A percentile compares a stretch with the other conserved stretches of the same genome.
phyloP scores from a whole-genome alignment of 495 filamentous ascomycete genomes.

The Xylaria acuta region DNA sequence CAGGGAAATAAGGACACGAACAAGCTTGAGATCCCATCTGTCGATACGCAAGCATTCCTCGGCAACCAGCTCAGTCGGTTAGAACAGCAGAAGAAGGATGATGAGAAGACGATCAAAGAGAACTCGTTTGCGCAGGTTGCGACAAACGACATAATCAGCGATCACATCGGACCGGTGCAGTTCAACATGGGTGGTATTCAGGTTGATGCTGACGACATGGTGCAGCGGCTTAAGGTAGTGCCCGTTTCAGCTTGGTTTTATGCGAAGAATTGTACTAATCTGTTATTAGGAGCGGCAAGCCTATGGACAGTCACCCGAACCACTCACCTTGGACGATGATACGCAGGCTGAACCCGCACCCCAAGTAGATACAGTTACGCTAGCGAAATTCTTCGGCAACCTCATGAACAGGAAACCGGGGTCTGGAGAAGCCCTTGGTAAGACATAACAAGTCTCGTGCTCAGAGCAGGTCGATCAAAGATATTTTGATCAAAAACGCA shows the following conservation, averaged over 20 bases:
- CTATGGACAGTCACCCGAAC: slow-evolving; percentile 48
- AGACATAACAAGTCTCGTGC: slow-evolving; percentile 27
- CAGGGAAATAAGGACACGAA: slow-evolving; percentile 56
- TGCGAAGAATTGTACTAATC: slow-evolving; percentile 18
- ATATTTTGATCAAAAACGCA: neutral
- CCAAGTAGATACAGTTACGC: slow-evolving; percentile 54
- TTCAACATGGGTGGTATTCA: slow-evolving; percentile 98
- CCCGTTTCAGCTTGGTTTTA: neutral
- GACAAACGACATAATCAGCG: slow-evolving; percentile 69
- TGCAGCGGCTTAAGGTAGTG: slow-evolving; percentile 82
- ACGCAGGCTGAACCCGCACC: slow-evolving; percentile 39
- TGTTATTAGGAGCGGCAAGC: slow-evolving; percentile 54
- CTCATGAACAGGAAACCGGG: slow-evolving; percentile 52
- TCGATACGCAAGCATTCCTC: slow-evolving; percentile 84
- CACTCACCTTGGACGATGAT: slow-evolving; percentile 40
- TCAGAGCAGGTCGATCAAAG: neutral
- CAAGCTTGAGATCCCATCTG: slow-evolving; percentile 70
- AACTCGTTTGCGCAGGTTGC: slow-evolving; percentile 47
- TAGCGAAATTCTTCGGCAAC: slow-evolving; percentile 57
- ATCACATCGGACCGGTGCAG: slow-evolving; percentile 94
- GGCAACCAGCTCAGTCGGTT: slow-evolving; percentile 72
- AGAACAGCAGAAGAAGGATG: slow-evolving; percentile 67
- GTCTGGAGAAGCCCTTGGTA: slow-evolving; percentile 25
- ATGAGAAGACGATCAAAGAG: slow-evolving; percentile 67
- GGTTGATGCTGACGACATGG: slow-evolving; percentile 94